A percentile compares a stretch with the other conserved stretches of the same genome.
These are phyloP conservation scores for Posidonia oceanica DNA, from an alignment of 116 monocot genomes.

Conservation along the genomic window DNA sequence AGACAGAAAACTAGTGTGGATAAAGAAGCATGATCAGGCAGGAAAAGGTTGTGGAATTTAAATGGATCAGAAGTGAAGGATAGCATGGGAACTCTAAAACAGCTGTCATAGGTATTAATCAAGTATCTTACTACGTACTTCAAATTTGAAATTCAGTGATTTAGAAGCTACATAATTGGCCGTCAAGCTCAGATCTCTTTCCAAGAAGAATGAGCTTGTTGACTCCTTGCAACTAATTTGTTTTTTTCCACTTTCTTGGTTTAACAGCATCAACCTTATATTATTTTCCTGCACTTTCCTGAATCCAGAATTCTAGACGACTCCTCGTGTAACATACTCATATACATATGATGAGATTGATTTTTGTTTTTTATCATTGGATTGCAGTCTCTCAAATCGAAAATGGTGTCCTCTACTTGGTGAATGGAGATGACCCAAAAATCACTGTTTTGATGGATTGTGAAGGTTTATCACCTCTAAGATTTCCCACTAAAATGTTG, in stretches of 20 bases:
- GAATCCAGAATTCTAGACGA: no score
- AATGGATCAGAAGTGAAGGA: not conserved
- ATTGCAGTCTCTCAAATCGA: conserved; percentile 91
- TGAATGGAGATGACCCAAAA: conserved; percentile 52
- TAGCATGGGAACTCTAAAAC: not conserved
- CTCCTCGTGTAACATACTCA: no score
- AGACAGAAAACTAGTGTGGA: not conserved
- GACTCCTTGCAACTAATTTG: no score
- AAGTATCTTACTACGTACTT: not conserved
- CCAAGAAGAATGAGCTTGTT: no score
- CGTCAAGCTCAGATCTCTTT: no score
- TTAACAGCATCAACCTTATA: not conserved
- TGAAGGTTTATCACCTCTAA: conserved; percentile 55
- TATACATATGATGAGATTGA: not conserved
- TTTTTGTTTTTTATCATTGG: conserved; percentile 4
- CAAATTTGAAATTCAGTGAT: no score
- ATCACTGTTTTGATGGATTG: conserved; percentile 88
- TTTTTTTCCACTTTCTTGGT: no score
- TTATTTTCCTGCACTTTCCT: not conserved
- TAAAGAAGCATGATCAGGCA: not conserved
- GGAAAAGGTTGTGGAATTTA: not conserved
- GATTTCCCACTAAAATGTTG: conserved; percentile 87
- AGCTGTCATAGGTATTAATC: not conserved
- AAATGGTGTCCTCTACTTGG: conserved; percentile 48
- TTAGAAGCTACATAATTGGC: no score